A percentile compares a stretch with the other conserved stretches of the same genome.
These are phyloP conservation scores for Phytophthora foliorum DNA, from an alignment of 352 stramenopile species.

Conservation along the genomic window DNA sequence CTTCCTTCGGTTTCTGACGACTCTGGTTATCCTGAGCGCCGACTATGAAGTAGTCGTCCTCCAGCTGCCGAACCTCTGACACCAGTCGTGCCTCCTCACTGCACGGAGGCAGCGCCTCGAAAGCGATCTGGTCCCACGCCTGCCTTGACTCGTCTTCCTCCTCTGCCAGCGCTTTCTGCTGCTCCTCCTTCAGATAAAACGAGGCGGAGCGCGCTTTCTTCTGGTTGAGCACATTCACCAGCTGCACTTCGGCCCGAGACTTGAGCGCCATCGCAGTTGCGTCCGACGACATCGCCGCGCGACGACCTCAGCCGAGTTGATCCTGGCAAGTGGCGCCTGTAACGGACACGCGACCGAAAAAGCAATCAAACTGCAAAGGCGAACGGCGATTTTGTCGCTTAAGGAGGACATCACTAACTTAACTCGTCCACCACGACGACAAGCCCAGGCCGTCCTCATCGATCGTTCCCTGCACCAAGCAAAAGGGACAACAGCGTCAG, in stretches of 20 bases:
- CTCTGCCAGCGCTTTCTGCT: conserved; percentile 41
- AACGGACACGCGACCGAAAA: conserved; percentile 32
- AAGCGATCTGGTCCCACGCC: conserved; percentile 25
- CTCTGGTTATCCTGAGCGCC: conserved; percentile 18
- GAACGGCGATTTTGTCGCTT: conserved; percentile 31
- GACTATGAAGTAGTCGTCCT: conserved; percentile 49
- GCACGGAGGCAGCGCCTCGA: conserved; percentile 13
- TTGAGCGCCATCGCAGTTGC: conserved; percentile 46
- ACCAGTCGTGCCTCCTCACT: conserved; percentile 59
- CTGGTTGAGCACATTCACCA: conserved; percentile 58
- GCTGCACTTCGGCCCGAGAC: conserved; percentile 61
- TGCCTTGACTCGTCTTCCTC: conserved; percentile 25
- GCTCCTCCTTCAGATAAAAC: conserved; percentile 54
- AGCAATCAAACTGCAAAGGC: conserved; percentile 1
- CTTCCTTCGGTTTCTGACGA: not conserved
- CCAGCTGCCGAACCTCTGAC: conserved; percentile 61
- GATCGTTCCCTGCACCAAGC: conserved; percentile 73
- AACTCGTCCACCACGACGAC: conserved; percentile 84
- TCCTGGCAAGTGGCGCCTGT: conserved; percentile 15
- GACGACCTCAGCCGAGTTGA: not conserved
- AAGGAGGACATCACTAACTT: conserved; percentile 11
- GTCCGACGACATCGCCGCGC: conserved; percentile 19
- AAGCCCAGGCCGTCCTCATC: conserved; percentile 87
- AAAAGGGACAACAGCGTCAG: not conserved
- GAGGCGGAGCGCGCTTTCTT: conserved; percentile 58